Evolutionary conservation across 1,284 basidiomycete genomes (phyloP).

Genomic region (Pseudozyma hubeiensis): DNA sequence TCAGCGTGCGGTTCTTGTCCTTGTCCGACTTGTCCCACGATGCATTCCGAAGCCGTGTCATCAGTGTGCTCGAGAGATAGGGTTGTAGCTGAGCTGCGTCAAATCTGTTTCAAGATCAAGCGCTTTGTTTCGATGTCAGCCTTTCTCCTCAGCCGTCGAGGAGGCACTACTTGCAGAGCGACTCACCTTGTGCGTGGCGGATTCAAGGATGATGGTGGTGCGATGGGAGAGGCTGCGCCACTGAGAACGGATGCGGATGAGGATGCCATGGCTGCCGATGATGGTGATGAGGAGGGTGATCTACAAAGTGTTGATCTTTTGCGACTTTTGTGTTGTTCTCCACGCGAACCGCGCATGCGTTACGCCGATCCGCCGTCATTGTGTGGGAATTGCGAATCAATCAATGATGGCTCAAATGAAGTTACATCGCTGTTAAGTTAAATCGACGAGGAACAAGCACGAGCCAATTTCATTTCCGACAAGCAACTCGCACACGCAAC

Average conservation of each 20-base stretch:
- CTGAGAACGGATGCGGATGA: constrained; percentile 10
- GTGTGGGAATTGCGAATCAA: not conserved
- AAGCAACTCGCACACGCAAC: too few species aligned
- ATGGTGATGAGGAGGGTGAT: constrained; percentile 7
- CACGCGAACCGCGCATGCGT: not conserved
- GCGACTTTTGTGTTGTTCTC: constrained; percentile 19
- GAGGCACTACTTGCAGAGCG: not conserved
- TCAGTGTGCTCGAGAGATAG: constrained; percentile 26
- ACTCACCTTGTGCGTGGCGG: constrained; percentile 29
- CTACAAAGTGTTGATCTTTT: not conserved
- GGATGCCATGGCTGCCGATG: constrained; percentile 5
- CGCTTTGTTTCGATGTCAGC: too few species aligned
- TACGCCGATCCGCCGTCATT: not conserved
- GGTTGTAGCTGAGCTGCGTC: constrained; percentile 36
- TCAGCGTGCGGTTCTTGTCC: constrained; percentile 42
- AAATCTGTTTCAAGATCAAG: constrained; percentile 25
- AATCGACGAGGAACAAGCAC: not conserved
- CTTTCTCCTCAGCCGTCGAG: too few species aligned
- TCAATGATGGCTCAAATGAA: not conserved
- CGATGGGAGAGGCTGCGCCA: constrained; percentile 20
- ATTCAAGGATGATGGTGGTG: constrained; percentile 7
- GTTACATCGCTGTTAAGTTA: too few species aligned
- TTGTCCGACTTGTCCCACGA: constrained; percentile 52
- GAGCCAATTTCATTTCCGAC: constrained; percentile 6
- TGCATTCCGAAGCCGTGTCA: constrained; percentile 22